Percentiles rank a stretch among this genome's conserved stretches.
These are phyloP conservation scores for Eustoma russellianum DNA, from an alignment of 257 asterid species.

Conservation along the genomic window DNA sequence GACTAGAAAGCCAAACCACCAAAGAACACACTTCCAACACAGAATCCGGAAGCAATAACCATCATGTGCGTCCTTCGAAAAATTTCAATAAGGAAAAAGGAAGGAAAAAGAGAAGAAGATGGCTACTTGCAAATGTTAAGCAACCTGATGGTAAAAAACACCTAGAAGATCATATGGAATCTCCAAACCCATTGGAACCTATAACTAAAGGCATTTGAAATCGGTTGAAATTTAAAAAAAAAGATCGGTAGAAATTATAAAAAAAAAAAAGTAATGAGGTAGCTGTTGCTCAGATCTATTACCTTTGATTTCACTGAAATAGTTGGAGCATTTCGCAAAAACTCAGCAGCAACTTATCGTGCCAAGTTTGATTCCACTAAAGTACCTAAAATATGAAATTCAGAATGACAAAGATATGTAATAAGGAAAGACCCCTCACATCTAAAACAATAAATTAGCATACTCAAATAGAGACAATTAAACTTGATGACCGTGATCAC, in stretches of 20 bases:
- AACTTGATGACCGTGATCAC: neutral
- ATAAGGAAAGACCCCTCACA: neutral
- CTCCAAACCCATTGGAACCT: slow-evolving; percentile 90
- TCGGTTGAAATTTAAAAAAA: too few relatives aligned
- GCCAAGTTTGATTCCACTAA: slow-evolving; percentile 96
- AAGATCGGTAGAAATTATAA: too few relatives aligned
- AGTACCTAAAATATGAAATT: slow-evolving; percentile 35
- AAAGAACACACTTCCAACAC: too few relatives aligned
- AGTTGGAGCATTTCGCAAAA: slow-evolving; percentile 75
- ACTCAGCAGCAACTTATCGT: slow-evolving; percentile 91
- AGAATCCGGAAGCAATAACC: too few relatives aligned
- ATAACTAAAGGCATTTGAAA: slow-evolving; percentile 6
- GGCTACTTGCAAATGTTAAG: neutral
- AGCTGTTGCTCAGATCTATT: slow-evolving; percentile 5
- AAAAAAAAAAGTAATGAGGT: too few relatives aligned
- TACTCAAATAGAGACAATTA: neutral
- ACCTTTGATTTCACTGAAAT: slow-evolving; percentile 76
- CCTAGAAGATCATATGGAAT: slow-evolving; percentile 72
- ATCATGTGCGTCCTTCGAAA: too few relatives aligned
- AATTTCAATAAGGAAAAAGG: too few relatives aligned
- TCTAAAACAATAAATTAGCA: neutral
- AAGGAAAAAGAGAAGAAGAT: neutral
- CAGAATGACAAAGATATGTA: neutral
- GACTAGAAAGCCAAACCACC: neutral
- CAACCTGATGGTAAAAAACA: slow-evolving; percentile 76